Evolutionary conservation across 306 rosid genomes (phyloP).

Genomic region (Citrullus mucosospermus): DNA sequence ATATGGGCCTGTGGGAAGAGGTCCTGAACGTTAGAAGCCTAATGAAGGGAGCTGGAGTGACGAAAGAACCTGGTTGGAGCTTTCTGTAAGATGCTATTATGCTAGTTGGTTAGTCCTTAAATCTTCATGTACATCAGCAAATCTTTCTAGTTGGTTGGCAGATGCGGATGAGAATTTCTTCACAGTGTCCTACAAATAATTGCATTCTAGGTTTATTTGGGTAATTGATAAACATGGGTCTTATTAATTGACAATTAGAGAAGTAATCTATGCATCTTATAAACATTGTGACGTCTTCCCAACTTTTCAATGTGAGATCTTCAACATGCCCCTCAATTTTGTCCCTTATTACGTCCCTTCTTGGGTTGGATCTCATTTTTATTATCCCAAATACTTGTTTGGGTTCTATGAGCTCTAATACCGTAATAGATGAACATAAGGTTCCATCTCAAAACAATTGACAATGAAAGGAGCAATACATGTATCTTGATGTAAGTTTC

Average conservation of each 20-base stretch:
- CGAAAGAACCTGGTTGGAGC: conserved; percentile 71
- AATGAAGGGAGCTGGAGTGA: conserved; percentile 37
- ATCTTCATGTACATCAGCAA: background rate
- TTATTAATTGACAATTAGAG: no score
- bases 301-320: no score
- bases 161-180: background rate
- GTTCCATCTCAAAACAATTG: no score
- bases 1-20: conserved; percentile 57
- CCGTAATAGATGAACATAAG: no score
- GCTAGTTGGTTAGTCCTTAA: background rate
- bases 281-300: no score
- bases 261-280: no score
- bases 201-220: background rate
- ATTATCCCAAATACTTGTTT: no score
- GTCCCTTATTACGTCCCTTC: no score
- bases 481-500: conserved; percentile 58
- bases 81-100: conserved; percentile 10
- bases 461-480: no score
- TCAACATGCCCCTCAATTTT: no score
- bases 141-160: background rate
- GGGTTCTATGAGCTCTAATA: no score
- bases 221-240: background rate
- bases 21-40: conserved; percentile 44
- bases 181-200: background rate
- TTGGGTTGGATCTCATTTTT: no score